Conservation (phyloP, 2,329 filamentous ascomycete species). For the Dactylellina cionopaga region DNA sequence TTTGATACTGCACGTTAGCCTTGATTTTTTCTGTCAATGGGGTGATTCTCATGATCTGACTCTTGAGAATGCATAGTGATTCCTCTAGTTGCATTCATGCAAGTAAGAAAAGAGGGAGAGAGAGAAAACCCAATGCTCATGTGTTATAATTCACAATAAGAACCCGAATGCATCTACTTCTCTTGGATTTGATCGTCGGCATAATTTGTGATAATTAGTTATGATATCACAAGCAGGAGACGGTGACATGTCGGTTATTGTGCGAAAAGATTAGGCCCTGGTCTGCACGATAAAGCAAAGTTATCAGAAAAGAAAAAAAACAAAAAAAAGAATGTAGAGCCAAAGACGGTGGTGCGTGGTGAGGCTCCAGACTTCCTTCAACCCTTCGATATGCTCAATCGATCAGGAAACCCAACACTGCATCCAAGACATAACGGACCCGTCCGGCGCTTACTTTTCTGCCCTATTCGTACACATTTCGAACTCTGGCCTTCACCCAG, state of each 20-base stretch:
- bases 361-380: not conserved
- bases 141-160: slow-evolving; percentile 2
- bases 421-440: slow-evolving; percentile 11
- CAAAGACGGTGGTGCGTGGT: not conserved
- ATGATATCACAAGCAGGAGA: slow-evolving; percentile 53
- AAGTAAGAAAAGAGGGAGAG: not conserved
- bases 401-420: not conserved
- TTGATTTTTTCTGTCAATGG: not conserved
- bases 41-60: slow-evolving; percentile 38
- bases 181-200: no score
- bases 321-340: not conserved
- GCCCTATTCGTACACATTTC: slow-evolving; percentile 12
- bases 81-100: slow-evolving; percentile 20
- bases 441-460: slow-evolving; percentile 22
- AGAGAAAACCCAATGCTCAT: slow-evolving; percentile 32
- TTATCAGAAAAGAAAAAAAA: slow-evolving; percentile 1
- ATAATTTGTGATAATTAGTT: no score
- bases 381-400: not conserved
- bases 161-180: not conserved
- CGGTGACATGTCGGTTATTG: slow-evolving; percentile 52
- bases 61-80: slow-evolving; percentile 7
- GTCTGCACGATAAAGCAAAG: slow-evolving; percentile 19
- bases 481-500: slow-evolving; percentile 4
- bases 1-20: not conserved
- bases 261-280: not conserved